Evolutionary conservation across 2,329 filamentous ascomycete genomes (phyloP), one percentile per base, ranked within the genome.

Genomic region (Lithohypha guttulata): DNA sequence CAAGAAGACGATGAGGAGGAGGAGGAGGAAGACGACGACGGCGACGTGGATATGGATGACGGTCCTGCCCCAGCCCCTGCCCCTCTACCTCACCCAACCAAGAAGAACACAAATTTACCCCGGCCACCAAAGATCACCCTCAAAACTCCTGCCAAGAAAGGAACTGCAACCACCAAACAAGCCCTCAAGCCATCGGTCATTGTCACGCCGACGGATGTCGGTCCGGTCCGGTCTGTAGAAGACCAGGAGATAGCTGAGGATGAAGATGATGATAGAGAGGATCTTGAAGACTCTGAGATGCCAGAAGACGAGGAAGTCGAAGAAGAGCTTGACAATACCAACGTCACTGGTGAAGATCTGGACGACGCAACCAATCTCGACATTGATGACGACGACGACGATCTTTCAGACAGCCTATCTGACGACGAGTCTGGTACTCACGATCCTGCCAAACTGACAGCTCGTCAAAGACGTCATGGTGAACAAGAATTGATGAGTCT

Each of bases 401-500:
- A 73, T 29, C 53, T 52, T 10, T 69, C 70, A 15, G 66, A 67
- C 17, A 57, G 58, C 42, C 55, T 64, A 50, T n/a, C n/a, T n/a
- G 58, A 55, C 35, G 51, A 50, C 26, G 66, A 58, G 4, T 64
- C 69, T 17, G 63, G 61, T 30, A 78, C 76, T 1, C 75, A 76
- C 3, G 77, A 83, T 53, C 59, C 75, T 17, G 75, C 63, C 55
- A 79, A 77, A 53, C 65, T 82, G 59, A 84, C 80, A 11, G 75
- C 79, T 51, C 66, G 80, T 35, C 80, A 84, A 59, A 64, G 78
- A 39, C 75, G 75, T 2, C 67, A 68, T 38, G 61, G 70, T 27
- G 67, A 74, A 38, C 67, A 67, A 59, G 59, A 62, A 45, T 66
- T 68, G 44, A 51, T 69, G 47, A 62, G 66, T 34, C 59, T 78